Evolutionary conservation across 768 basidiomycete species (phyloP).

Genomic region (Boletus edulis): DNA sequence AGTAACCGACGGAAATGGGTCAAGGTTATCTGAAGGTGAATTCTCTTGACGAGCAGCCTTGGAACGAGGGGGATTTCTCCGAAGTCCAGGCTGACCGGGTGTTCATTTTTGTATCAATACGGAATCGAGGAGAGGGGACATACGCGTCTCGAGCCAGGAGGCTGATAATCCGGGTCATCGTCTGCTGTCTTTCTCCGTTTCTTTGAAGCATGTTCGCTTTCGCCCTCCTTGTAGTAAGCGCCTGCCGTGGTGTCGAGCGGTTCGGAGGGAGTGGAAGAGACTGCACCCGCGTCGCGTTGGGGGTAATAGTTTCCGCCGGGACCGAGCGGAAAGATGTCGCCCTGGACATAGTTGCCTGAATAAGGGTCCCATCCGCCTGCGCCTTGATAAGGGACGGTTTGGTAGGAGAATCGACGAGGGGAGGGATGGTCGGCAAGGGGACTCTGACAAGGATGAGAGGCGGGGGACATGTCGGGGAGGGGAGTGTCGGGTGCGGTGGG

Average conservation of each 20-base stretch:
- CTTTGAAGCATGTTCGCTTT: constrained; percentile 35
- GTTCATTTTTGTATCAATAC: background rate
- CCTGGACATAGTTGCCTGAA: constrained; percentile 37
- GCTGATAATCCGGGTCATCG: constrained; percentile 56
- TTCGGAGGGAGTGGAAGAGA: constrained; percentile 18
- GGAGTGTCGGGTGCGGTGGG: constrained; percentile 21
- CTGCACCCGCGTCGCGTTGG: constrained; percentile 22
- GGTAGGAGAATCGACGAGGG: constrained; percentile 35
- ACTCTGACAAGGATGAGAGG: constrained; percentile 20
- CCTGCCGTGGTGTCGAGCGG: constrained; percentile 14
- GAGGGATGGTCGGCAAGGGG: constrained; percentile 31
- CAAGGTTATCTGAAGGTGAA: constrained; percentile 25
- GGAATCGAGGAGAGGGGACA: constrained; percentile 28
- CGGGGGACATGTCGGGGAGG: constrained; percentile 22
- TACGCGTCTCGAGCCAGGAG: constrained; percentile 52
- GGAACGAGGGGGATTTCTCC: constrained; percentile 41
- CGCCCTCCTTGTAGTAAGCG: constrained; percentile 32
- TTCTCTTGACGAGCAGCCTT: constrained; percentile 34
- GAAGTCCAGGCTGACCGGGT: constrained; percentile 35
- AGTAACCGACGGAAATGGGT: constrained; percentile 9
- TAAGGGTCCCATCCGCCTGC: constrained; percentile 40
- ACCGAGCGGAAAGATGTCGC: constrained; percentile 36
- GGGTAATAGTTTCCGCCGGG: constrained; percentile 37
- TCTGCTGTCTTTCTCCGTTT: constrained; percentile 48
- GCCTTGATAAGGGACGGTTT: constrained; percentile 38